A percentile compares a stretch with the other conserved stretches of the same genome.
Evolutionary conservation across 768 basidiomycete species (phyloP).

Genomic region (Amanita rubescens): DNA sequence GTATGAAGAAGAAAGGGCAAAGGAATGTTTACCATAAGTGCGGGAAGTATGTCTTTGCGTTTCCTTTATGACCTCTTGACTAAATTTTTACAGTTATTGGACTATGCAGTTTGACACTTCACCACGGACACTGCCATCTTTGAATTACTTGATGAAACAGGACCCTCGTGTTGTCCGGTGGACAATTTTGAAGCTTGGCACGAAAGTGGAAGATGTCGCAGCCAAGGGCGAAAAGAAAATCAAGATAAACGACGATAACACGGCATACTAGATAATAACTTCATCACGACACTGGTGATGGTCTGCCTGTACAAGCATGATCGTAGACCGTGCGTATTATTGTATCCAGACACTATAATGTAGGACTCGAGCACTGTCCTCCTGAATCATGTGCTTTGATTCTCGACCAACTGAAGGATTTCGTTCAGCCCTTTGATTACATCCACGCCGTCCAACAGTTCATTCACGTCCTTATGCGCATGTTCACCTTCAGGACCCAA

Average conservation of each 20-base stretch:
- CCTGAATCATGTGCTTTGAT: background rate
- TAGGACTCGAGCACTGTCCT: background rate
- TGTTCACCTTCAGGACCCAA: slow-evolving; percentile 39
- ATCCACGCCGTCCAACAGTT: slow-evolving; percentile 28
- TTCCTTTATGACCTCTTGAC: background rate
- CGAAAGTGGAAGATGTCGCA: slow-evolving; percentile 64
- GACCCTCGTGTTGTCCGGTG: slow-evolving; percentile 83
- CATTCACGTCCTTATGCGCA: slow-evolving; percentile 34
- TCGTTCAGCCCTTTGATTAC: slow-evolving; percentile 27
- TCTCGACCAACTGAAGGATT: slow-evolving; percentile 15
- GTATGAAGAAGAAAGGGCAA: slow-evolving; percentile 53
- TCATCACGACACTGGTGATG: slow-evolving; percentile 9
- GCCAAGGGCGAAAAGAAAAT: slow-evolving; percentile 39
- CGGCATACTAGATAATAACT: slow-evolving; percentile 13
- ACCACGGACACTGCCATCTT: slow-evolving; percentile 53
- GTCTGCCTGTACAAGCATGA: background rate
- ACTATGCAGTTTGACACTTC: slow-evolving; percentile 86
- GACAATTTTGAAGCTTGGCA: slow-evolving; percentile 73
- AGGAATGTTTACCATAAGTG: slow-evolving; percentile 30
- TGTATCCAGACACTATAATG: background rate
- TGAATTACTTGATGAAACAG: slow-evolving; percentile 62
- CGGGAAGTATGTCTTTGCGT: slow-evolving; percentile 59
- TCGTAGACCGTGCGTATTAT: no score
- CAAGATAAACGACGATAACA: slow-evolving; percentile 18
- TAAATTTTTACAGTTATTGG: slow-evolving; percentile 60